Evolutionary conservation across 805 yeast species (phyloP).

Genomic region (Candida maltosa): DNA sequence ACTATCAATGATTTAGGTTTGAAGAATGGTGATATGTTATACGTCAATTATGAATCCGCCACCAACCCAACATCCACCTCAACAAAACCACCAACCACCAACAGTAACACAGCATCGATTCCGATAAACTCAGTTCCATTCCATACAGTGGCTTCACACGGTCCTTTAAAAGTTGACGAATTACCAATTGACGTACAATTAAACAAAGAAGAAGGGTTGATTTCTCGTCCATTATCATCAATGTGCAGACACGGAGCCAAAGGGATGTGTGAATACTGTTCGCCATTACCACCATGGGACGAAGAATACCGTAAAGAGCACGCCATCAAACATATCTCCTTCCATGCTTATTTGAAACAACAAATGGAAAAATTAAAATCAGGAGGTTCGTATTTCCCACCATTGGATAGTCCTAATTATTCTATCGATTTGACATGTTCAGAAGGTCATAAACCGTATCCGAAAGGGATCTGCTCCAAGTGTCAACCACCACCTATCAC

Average conservation of each 20-base stretch:
- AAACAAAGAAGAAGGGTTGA: slow-evolving; percentile 68
- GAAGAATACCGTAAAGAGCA: slow-evolving; percentile 67
- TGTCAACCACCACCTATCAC: slow-evolving; percentile 97
- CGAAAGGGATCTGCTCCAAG: slow-evolving; percentile 89
- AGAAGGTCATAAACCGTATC: slow-evolving; percentile 91
- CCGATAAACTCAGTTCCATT: background rate
- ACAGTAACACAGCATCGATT: background rate
- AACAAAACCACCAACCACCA: background rate
- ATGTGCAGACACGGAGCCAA: slow-evolving; percentile 85
- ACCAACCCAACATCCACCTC: too few species aligned
- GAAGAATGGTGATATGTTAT: slow-evolving; percentile 59
- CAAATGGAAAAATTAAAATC: slow-evolving; percentile 65
- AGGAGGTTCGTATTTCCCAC: slow-evolving; percentile 68
- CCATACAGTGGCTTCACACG: too few species aligned
- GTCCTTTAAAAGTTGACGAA: slow-evolving; percentile 40
- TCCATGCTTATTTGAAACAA: slow-evolving; percentile 77
- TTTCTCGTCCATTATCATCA: slow-evolving; percentile 55
- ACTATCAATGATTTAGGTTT: slow-evolving; percentile 44
- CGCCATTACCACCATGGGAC: slow-evolving; percentile 96
- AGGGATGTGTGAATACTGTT: slow-evolving; percentile 98
- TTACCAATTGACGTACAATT: slow-evolving; percentile 63
- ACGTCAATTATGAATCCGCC: slow-evolving; percentile 31
- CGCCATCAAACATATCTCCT: slow-evolving; percentile 83
- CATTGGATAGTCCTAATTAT: slow-evolving; percentile 70
- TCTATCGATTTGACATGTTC: slow-evolving; percentile 62